These are phyloP conservation scores for Setaria italica DNA, from an alignment of 202 grass and related monocot genomes.

Conservation along the genomic window DNA sequence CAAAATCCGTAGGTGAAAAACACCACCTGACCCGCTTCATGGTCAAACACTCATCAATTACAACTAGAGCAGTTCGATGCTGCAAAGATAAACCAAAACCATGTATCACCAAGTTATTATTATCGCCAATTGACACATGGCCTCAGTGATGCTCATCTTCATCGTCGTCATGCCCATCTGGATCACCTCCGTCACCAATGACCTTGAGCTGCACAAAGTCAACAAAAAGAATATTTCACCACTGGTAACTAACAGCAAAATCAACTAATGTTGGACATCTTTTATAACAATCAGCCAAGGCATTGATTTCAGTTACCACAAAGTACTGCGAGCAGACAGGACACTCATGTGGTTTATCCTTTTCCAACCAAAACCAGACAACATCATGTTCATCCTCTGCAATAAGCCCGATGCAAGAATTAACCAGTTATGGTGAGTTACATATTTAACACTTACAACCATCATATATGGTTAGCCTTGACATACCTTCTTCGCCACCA, in stretches of 20 bases:
- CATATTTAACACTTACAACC: constrained; percentile 11
- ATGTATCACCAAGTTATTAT: constrained; percentile 55
- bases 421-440: constrained; percentile 18
- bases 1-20: constrained; percentile 52
- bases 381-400: constrained; percentile 97
- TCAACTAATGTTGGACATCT: background rate
- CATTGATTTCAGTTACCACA: constrained; percentile 59
- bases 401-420: background rate
- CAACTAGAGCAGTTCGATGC: constrained; percentile 47
- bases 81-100: constrained; percentile 47
- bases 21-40: constrained; percentile 42
- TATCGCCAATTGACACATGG: constrained; percentile 26
- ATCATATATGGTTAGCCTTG: background rate
- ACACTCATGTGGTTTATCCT: constrained; percentile 85
- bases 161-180: constrained; percentile 63
- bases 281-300: background rate
- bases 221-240: background rate
- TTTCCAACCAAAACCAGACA: constrained; percentile 95
- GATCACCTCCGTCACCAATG: constrained; percentile 77
- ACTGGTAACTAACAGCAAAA: background rate
- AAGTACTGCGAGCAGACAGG: constrained; percentile 94
- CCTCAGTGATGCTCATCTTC: constrained; percentile 64
- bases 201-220: constrained; percentile 74
- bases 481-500: constrained; percentile 87
- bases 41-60: constrained; percentile 52